Evolutionary conservation across 2,329 filamentous ascomycete species (phyloP).

Genomic region (Ophiostoma australiae): DNA sequence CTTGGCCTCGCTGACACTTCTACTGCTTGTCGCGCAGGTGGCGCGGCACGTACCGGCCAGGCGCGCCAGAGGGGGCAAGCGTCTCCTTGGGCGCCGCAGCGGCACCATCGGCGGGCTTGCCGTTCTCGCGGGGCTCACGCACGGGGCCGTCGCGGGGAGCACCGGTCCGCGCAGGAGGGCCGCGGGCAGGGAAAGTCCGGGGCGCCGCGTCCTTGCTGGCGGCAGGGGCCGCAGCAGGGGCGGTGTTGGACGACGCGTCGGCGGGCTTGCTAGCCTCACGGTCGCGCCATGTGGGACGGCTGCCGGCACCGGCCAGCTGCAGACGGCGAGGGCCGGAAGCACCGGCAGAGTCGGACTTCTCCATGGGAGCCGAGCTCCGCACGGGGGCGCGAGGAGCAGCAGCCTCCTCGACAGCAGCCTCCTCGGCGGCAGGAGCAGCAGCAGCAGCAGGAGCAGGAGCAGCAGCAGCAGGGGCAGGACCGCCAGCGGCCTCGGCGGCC

Average conservation of each 20-base stretch:
- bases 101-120: slow-evolving; percentile 37
- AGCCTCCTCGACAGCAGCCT: slow-evolving; percentile 21
- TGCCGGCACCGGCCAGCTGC: slow-evolving; percentile 41
- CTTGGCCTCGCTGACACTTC: background rate
- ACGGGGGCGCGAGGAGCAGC: slow-evolving; percentile 31
- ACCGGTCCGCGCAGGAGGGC: slow-evolving; percentile 41
- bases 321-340: slow-evolving; percentile 48
- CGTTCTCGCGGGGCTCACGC: slow-evolving; percentile 38
- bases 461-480: slow-evolving; percentile 27
- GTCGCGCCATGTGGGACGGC: slow-evolving; percentile 52
- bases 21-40: slow-evolving; percentile 30
- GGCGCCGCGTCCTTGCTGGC: slow-evolving; percentile 30
- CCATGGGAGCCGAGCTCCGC: slow-evolving; percentile 35
- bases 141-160: slow-evolving; percentile 34
- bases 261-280: slow-evolving; percentile 44
- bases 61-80: slow-evolving; percentile 48
- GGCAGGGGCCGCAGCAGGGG: background rate
- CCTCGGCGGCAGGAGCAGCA: slow-evolving; percentile 32
- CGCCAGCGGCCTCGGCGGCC: slow-evolving; percentile 29
- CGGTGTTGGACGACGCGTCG: slow-evolving; percentile 21
- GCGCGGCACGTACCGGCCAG: slow-evolving; percentile 57
- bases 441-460: slow-evolving; percentile 33
- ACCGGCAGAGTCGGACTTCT: slow-evolving; percentile 39
- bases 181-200: slow-evolving; percentile 37
- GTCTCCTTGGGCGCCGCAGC: slow-evolving; percentile 44